Conservation (phyloP, 2,329 filamentous ascomycete species). For the Magnaporthales sp. region DNA sequence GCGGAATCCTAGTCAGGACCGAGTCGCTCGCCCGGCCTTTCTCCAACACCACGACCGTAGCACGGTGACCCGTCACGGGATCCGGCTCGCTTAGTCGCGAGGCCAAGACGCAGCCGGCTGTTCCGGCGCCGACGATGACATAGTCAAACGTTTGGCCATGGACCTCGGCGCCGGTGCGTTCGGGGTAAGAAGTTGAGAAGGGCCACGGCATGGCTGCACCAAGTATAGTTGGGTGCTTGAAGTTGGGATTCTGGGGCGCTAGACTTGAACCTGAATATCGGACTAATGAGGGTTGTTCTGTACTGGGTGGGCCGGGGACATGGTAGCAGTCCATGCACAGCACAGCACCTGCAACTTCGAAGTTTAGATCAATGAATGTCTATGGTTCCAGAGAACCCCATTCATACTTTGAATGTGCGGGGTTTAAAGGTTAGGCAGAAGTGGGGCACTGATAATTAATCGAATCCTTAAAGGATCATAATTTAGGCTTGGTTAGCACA, state of each 20-base stretch:
- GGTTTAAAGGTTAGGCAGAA: too few species aligned
- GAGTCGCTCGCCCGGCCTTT: slow-evolving; percentile 21
- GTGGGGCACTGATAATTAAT: too few species aligned
- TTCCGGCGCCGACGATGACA: slow-evolving; percentile 36
- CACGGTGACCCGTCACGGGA: slow-evolving; percentile 15
- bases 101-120: slow-evolving; percentile 37
- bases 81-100: slow-evolving; percentile 29
- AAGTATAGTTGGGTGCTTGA: neutral
- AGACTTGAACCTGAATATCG: neutral
- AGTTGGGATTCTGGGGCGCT: too few species aligned
- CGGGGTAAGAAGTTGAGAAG: slow-evolving; percentile 16
- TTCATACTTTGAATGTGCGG: too few species aligned
- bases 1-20: slow-evolving; percentile 17
- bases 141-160: slow-evolving; percentile 19
- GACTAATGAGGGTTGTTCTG: too few species aligned
- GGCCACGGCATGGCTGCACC: slow-evolving; percentile 14
- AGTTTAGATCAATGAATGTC: too few species aligned
- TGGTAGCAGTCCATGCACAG: too few species aligned
- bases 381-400: too few species aligned
- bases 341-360: too few species aligned
- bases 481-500: too few species aligned
- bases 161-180: slow-evolving; percentile 13
- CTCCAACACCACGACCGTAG: slow-evolving; percentile 29
- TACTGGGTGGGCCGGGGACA: too few species aligned
- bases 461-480: too few species aligned